Evolutionary conservation across 2,329 filamentous ascomycete species (phyloP).

Genomic region (Trichoderma sp.): DNA sequence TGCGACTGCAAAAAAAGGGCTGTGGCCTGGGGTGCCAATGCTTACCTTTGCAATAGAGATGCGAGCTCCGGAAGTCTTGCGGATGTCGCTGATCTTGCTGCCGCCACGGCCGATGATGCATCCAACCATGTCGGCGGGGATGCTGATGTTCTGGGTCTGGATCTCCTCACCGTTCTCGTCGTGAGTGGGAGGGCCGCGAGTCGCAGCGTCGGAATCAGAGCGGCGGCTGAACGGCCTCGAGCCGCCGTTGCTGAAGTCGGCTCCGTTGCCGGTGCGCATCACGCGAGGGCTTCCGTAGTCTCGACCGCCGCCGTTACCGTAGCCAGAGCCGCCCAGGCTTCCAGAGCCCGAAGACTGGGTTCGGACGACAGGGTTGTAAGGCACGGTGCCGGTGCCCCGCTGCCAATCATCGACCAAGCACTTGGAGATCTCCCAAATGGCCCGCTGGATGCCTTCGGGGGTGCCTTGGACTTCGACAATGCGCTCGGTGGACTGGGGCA

Average conservation of each 20-base stretch:
- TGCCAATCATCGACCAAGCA: slow-evolving; percentile 98
- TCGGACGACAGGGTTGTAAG: slow-evolving; percentile 95
- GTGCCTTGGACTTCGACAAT: slow-evolving; percentile 96
- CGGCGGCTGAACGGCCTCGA: slow-evolving; percentile 72
- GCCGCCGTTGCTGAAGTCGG: slow-evolving; percentile 86
- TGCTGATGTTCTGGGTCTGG: slow-evolving; percentile 99
- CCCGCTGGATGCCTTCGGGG: slow-evolving; percentile 92
- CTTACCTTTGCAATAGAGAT: slow-evolving; percentile 93
- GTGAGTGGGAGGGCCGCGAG: slow-evolving; percentile 80
- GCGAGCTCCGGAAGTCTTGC: slow-evolving; percentile 91
- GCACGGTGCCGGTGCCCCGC: slow-evolving; percentile 91
- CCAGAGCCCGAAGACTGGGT: slow-evolving; percentile 66
- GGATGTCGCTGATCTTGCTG: slow-evolving; percentile 98
- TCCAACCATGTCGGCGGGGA: slow-evolving; percentile 98
- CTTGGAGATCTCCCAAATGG: slow-evolving; percentile 98
- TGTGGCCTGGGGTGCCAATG: background rate
- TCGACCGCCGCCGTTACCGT: slow-evolving; percentile 41
- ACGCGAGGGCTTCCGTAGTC: slow-evolving; percentile 69
- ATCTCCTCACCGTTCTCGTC: slow-evolving; percentile 97
- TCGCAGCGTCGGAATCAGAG: slow-evolving; percentile 78
- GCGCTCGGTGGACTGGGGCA: slow-evolving; percentile 96
- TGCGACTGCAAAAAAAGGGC: background rate
- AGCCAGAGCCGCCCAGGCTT: slow-evolving; percentile 43
- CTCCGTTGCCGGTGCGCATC: slow-evolving; percentile 95
- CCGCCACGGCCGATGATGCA: slow-evolving; percentile 97